These are phyloP conservation scores for Scutellaria minor DNA, from an alignment of 257 asterid genomes.

Conservation along the genomic window DNA sequence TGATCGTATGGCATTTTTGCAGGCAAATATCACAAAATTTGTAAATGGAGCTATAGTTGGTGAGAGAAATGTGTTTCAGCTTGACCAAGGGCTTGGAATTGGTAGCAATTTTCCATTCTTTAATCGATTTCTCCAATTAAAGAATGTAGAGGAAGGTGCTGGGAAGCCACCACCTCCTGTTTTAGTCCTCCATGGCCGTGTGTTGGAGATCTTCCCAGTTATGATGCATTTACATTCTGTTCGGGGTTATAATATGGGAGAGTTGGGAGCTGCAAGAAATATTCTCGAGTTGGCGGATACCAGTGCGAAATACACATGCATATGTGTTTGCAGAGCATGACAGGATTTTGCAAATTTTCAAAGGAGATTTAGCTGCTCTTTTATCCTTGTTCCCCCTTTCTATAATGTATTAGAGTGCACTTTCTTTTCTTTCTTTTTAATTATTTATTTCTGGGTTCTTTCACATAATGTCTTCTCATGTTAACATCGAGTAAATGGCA, in stretches of 20 bases:
- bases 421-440: neutral
- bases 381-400: neutral
- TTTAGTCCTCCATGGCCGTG: slow-evolving; percentile 94
- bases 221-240: slow-evolving; percentile 94
- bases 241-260: slow-evolving; percentile 98
- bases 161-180: slow-evolving; percentile 94
- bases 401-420: neutral
- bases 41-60: slow-evolving; percentile 96
- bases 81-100: slow-evolving; percentile 93
- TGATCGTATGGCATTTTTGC: slow-evolving; percentile 88
- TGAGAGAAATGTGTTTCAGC: slow-evolving; percentile 93
- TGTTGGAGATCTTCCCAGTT: slow-evolving; percentile 97
- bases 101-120: slow-evolving; percentile 88
- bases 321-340: slow-evolving; percentile 93
- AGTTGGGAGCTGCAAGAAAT: slow-evolving; percentile 94
- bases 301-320: slow-evolving; percentile 77
- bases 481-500: neutral
- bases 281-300: slow-evolving; percentile 89
- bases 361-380: slow-evolving; percentile 14
- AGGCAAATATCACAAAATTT: slow-evolving; percentile 90
- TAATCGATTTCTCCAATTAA: slow-evolving; percentile 79
- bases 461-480: neutral
- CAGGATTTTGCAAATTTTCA: slow-evolving; percentile 37
- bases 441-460: neutral
- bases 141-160: slow-evolving; percentile 91